These are phyloP conservation scores for Plasmodium inui DNA, from an alignment of 169 alveolate genomes.

Conservation along the genomic window DNA sequence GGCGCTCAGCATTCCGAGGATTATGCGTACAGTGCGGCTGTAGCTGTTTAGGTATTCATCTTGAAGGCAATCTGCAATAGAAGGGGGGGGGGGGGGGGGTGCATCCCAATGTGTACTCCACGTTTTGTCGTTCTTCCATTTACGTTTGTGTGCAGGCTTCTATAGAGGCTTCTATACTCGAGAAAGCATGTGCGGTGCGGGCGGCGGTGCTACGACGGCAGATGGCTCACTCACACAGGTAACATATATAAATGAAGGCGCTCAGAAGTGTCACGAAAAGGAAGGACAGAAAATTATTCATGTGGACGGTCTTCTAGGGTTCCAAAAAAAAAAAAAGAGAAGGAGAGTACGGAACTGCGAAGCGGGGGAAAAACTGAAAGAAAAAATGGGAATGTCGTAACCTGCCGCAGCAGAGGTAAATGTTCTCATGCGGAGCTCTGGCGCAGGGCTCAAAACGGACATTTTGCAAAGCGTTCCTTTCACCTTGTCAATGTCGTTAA, in stretches of 20 bases:
- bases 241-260: conserved; percentile 34
- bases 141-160: background rate
- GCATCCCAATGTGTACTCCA: background rate
- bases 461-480: background rate
- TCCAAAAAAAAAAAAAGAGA: background rate
- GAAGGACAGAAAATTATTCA: conserved; percentile 50
- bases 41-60: conserved; percentile 52
- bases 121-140: background rate
- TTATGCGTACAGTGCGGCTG: conserved; percentile 6
- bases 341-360: background rate
- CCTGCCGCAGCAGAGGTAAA: background rate
- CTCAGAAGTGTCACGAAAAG: conserved; percentile 33
- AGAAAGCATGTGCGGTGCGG: background rate
- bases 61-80: conserved; percentile 38
- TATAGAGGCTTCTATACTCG: background rate
- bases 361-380: background rate
- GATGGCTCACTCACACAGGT: conserved; percentile 25
- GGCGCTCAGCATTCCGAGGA: conserved; percentile 15
- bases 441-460: background rate
- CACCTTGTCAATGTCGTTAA: background rate
- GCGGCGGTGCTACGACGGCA: background rate
- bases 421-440: background rate
- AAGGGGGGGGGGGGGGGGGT: background rate
- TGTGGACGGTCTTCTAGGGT: conserved; percentile 31
- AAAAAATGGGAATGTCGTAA: background rate